phyloP scores from a whole-genome alignment of 148 eudicot species.

The Talinum fruticosum region DNA sequence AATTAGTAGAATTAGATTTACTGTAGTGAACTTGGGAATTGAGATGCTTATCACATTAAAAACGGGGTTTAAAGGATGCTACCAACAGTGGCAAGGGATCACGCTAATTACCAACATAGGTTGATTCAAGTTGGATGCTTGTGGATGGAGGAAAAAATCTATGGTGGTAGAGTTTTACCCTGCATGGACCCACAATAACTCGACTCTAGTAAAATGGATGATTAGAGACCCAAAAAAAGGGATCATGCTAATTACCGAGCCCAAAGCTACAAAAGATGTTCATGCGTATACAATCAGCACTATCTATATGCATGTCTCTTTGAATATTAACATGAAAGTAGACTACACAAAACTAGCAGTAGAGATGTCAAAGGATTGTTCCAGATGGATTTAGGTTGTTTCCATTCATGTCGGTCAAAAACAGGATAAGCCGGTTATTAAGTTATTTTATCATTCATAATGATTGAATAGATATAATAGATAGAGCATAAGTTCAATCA shows the following conservation, averaged over 20 bases:
- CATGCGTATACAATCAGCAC: too few relatives aligned
- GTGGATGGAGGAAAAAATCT: too few relatives aligned
- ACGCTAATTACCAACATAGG: too few relatives aligned
- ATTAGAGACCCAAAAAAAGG: too few relatives aligned
- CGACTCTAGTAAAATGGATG: too few relatives aligned
- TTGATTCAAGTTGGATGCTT: too few relatives aligned
- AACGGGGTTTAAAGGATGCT: not conserved
- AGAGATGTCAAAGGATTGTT: not conserved
- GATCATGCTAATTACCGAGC: too few relatives aligned
- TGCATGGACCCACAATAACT: too few relatives aligned
- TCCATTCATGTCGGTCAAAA: too few relatives aligned
- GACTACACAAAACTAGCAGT: too few relatives aligned
- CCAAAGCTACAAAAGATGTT: too few relatives aligned
- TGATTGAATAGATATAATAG: not conserved
- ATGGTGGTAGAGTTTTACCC: too few relatives aligned
- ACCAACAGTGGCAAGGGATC: not conserved
- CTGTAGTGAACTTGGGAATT: not conserved
- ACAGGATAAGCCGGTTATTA: not conserved
- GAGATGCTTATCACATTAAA: not conserved
- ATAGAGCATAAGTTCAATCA: not conserved
- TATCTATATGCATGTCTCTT: not conserved
- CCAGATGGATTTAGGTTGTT: not conserved
- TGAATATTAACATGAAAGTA: not conserved
- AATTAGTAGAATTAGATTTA: not conserved
- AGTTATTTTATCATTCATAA: not conserved